These are phyloP conservation scores for Spiraea crenata DNA, from an alignment of 331 rosid genomes.

Conservation along the genomic window DNA sequence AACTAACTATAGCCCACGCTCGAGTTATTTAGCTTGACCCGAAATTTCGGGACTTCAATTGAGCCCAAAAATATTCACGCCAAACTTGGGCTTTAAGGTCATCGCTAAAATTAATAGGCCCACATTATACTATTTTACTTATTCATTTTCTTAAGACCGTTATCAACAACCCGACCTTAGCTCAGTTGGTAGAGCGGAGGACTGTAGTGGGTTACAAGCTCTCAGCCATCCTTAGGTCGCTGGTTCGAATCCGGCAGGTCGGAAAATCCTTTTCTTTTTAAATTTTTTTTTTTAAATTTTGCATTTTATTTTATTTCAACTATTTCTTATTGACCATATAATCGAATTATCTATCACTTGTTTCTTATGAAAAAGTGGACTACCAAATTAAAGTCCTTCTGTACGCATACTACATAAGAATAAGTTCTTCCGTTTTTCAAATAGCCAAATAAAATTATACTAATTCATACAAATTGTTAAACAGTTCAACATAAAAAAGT, in stretches of 20 bases:
- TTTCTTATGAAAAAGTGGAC: no score
- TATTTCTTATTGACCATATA: not conserved
- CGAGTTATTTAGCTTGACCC: not conserved
- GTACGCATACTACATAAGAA: no score
- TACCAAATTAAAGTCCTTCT: no score
- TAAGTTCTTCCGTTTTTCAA: no score
- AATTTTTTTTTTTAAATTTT: no score
- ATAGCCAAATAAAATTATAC: no score
- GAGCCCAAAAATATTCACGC: not conserved
- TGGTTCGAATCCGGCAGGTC: conserved; percentile 88
- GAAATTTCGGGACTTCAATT: no score
- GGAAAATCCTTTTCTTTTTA: conserved; percentile 20
- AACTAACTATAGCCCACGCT: not conserved
- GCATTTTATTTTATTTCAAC: not conserved
- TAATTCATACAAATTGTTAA: no score
- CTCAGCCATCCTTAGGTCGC: conserved; percentile 12
- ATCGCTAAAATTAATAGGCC: not conserved
- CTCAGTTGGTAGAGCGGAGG: conserved; percentile 56
- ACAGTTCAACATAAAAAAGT: no score
- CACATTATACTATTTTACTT: no score
- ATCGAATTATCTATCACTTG: no score
- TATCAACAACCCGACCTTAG: conserved; percentile 33
- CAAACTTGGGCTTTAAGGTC: not conserved
- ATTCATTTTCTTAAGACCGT: rapidly evolving
- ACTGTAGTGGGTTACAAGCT: conserved; percentile 37